Evolutionary conservation across 1,284 basidiomycete species (phyloP).

Genomic region (Cutaneotrichosporon dermatis): DNA sequence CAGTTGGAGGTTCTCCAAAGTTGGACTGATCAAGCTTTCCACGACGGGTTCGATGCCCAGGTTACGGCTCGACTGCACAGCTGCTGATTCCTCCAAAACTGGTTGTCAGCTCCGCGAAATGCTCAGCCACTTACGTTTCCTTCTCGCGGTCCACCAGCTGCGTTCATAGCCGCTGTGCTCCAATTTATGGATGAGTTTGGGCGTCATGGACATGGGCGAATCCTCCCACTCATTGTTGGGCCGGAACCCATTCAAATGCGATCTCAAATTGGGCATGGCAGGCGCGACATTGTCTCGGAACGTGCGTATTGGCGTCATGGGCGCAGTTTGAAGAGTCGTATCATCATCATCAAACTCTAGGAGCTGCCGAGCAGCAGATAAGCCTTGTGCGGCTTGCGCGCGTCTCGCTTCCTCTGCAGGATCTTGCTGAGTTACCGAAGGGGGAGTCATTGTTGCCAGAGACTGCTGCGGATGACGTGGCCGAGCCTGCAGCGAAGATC

Average conservation of each 20-base stretch:
- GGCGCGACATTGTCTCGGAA: not conserved
- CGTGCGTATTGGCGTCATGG: constrained; percentile 22
- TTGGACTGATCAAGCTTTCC: constrained; percentile 17
- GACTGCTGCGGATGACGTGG: not conserved
- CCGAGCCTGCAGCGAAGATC: not conserved
- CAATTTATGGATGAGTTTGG: constrained; percentile 17
- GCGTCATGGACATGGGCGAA: constrained; percentile 28
- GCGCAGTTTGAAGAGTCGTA: constrained; percentile 8
- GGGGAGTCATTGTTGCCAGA: not conserved
- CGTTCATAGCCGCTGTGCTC: constrained; percentile 35
- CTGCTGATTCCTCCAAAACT: constrained; percentile 33
- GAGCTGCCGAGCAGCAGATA: constrained; percentile 75
- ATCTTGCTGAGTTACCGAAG: not conserved
- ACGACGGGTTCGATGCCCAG: constrained; percentile 24
- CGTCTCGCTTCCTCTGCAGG: constrained; percentile 70
- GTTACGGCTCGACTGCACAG: constrained; percentile 9
- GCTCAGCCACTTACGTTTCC: constrained; percentile 25
- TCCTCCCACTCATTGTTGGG: constrained; percentile 35
- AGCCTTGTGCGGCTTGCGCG: constrained; percentile 79
- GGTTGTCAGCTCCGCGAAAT: not conserved
- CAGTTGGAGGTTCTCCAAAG: constrained; percentile 30
- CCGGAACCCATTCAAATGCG: not conserved
- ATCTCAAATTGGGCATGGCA: constrained; percentile 8
- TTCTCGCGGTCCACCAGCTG: constrained; percentile 40
- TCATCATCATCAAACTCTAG: constrained; percentile 47